Conservation (phyloP, 1,139 yeast species). For the Arxiozyma telluris region DNA sequence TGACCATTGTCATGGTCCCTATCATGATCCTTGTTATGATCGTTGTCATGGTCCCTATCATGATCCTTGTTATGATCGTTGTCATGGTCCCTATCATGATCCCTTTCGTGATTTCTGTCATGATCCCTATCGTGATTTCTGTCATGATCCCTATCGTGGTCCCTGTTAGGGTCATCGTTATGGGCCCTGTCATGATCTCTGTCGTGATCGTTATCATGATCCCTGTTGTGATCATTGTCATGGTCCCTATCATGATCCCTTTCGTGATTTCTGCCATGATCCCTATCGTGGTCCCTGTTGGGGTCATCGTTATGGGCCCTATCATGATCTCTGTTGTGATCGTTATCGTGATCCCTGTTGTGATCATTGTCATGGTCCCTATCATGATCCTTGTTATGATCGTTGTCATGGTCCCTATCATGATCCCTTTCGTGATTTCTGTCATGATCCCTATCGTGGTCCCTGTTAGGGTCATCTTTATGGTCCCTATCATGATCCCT, state of each 20-base stretch:
- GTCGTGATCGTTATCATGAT: neutral
- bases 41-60: neutral
- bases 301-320: neutral
- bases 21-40: neutral
- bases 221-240: neutral
- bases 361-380: neutral
- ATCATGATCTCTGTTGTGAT: neutral
- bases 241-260: slow-evolving; percentile 1
- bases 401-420: neutral
- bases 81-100: slow-evolving; percentile 1
- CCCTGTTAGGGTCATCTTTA: neutral
- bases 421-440: neutral
- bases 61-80: neutral
- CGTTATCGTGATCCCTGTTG: neutral
- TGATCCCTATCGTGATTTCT: neutral
- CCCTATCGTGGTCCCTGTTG: neutral
- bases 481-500: neutral
- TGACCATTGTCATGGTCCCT: neutral
- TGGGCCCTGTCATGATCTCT: neutral
- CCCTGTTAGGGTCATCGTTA: neutral
- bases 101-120: neutral
- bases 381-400: neutral
- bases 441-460: neutral
- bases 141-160: neutral
- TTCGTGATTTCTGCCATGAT: neutral